Conservation (phyloP, 1,284 basidiomycete species). For the Ustilago lituana region DNA sequence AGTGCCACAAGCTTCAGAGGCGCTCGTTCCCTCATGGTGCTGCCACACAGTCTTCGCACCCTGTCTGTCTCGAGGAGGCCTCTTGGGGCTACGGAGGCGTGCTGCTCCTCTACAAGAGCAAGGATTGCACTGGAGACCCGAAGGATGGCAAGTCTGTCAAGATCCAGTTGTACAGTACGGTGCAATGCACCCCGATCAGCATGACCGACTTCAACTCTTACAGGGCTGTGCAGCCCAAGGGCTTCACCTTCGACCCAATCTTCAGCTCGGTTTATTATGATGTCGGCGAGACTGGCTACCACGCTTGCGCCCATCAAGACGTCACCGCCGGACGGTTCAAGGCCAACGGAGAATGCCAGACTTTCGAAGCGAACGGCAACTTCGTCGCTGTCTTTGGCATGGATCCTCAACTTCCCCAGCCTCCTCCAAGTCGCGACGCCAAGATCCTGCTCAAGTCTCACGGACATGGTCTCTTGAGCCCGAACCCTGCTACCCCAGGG, state of each 20-base stretch:
- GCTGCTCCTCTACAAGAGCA: conserved; percentile 15
- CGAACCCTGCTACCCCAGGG: no score
- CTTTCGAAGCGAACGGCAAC: conserved; percentile 4
- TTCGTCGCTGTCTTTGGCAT: conserved; percentile 38
- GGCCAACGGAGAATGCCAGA: conserved; percentile 25
- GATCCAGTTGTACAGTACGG: conserved; percentile 29
- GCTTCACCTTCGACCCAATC: conserved; percentile 4
- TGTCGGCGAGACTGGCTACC: conserved; percentile 9
- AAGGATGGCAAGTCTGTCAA: background rate
- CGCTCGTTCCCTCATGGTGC: background rate
- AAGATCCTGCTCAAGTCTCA: no score
- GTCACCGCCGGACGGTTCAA: conserved; percentile 3
- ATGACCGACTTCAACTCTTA: conserved; percentile 29
- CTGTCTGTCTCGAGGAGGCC: conserved; percentile 21
- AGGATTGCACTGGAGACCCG: conserved; percentile 16
- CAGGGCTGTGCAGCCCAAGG: conserved; percentile 16
- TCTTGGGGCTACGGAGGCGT: conserved; percentile 36
- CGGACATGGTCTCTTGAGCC: no score
- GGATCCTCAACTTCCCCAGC: conserved; percentile 1
- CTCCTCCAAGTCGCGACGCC: background rate
- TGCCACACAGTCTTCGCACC: no score
- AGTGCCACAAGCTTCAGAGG: conserved; percentile 2
- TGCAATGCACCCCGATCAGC: conserved; percentile 23
- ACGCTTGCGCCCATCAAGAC: conserved; percentile 18
- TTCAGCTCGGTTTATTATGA: conserved; percentile 39